Base-by-base conservation (phyloP, 2,329 filamentous ascomycete species). In the Monosporascus sp. region DNA sequence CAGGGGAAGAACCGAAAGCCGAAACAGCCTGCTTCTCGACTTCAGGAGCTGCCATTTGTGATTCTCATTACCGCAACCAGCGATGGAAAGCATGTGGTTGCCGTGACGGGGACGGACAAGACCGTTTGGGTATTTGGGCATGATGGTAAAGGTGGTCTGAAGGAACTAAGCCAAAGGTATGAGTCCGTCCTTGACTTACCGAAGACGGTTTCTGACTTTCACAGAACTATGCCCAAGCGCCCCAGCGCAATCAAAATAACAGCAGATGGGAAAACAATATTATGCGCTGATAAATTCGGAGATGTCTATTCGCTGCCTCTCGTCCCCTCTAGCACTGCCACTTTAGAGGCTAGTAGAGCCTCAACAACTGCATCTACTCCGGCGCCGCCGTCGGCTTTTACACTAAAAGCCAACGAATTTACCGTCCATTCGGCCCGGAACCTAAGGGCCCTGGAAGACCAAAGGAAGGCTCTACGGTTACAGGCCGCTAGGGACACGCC, bases 281-380 rank as follows among this genome's bases (percentile, higher is more conserved):
- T 97, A 54, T 85, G 83, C 57, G 93, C 85, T 50, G 94, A 99
- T 76, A 99, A 99, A 71, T 97, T 97, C 65, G 94, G 94, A 60
- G 94, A 99, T 69, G 93, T 97, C 56, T 97, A 96, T 72, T 82
- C 89, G 11, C 73, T 99, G 7, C 93, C 94, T 15, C 76, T 97
- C 3, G 68, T 90, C 45, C 65, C 59, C 20, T 50, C 60, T 15
- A 49, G 53, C 43, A 27, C 43, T 31, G 50, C 50, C 18, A 50
- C 49, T 39, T 14, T 52, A 27, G 46, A 53, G 17, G 20, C 49
- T 46, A 41, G 41, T 50, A 22, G 44, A 35, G 45, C 50, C 37
- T 22, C 57, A 11, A 47, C 50, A 39, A 61, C 64, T 14, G 62
- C 67, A 11, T 64, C 67, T 24, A 55, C 44, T 35, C 51, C 55